Evolutionary conservation across 2,329 filamentous ascomycete genomes (phyloP), one percentile per base, ranked within the genome.

Genomic region (Penicillium sp.): DNA sequence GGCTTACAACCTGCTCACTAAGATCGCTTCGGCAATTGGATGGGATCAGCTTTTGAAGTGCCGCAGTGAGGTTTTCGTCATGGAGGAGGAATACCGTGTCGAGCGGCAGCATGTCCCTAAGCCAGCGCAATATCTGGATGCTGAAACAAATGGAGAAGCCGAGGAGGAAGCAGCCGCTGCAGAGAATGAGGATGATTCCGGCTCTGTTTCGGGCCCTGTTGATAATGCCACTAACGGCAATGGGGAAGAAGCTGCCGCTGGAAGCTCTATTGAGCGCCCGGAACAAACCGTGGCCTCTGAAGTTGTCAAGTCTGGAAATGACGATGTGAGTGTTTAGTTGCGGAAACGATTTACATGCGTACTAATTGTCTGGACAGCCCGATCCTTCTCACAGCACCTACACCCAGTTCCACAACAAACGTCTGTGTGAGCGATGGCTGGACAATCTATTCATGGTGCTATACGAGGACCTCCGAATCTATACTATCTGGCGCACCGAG

Each of bases 401-500:
- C 62, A 92, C 91, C 6, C 90, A 93, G 63, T 91, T 99, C 68
- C 94, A 95, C 70, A 96, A 97, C 74, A 99, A 99, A 77, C 88
- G 94, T 1, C 84, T 99, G 1, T 99, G 94, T 67, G 94, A 99
- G 74, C 86, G 94, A 62, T 99, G 94, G 94, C 83, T 99, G 2
- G 94, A 99, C 74, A 97, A 96, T 65, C 82, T 99, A 18, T 99
- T 99, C 78, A 99, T 99, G 94, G 94, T 97, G 0, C 82, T 99
- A 2, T 99, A 99, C 71, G 94, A 99, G 72, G 94, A 99, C 67
- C 82, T 99, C 15, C 90, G 94, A 43, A 93, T 99, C 39, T 99
- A 99, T 78, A 99, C 94, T 10, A 99, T 99, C 72, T 99, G 94
- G 94, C 88, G 94, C 50, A 97, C 94, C 0, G 94, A 99, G 71